Base-by-base conservation (phyloP, 805 yeast genomes). In the Barnettozyma populi region DNA sequence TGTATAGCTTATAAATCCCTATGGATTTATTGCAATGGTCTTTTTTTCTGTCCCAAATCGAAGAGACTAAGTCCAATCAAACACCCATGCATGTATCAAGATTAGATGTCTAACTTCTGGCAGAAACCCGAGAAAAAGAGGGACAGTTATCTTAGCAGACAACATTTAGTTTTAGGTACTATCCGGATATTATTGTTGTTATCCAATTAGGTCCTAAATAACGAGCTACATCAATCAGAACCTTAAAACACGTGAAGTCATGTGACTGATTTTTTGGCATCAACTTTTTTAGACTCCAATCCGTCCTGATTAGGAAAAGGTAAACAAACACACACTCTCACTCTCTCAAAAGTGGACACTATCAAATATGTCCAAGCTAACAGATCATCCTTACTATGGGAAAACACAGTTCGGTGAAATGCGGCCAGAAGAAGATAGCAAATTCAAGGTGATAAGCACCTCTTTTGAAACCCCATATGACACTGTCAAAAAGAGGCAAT, bases 391-490 rank as follows among this genome's bases (percentile, higher is more conserved):
- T 5, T 48, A 43, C 37, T 53, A 51, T 36, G 49, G 48, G 34
- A 24, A 21, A 32, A 39, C 21, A 21, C 44, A 19, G 16, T 31
- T 25, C 5, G 41, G 35, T 16, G 49, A 43, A 13, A 39, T 39
- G 16, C 36, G 29, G 2, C 37, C 43, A 10, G 41, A 45, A 20
- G 53, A 49, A 16, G 49, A 55, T 8, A 46, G 54, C 36, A 50
- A 59, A 0, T 56, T 58, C 45, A 55, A 44, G 27, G 58, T 56
- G 6, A 21, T 55, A 4, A 44, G 45, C 11, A 46, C 61, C 2
- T 57, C 61, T 2, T 48, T 58, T 18, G 63, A 64, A 38, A 60
- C 57, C 1, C 68, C 66, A 13, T 62, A 61, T 44, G 68, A 63
- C 31, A 41, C 47, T 9, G 65, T 63, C 2, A 57, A 50, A 29